Percentiles rank a stretch among this genome's conserved stretches.
These are phyloP conservation scores for Thuja plicata DNA, from an alignment of 83 land plant genomes.

Conservation along the genomic window DNA sequence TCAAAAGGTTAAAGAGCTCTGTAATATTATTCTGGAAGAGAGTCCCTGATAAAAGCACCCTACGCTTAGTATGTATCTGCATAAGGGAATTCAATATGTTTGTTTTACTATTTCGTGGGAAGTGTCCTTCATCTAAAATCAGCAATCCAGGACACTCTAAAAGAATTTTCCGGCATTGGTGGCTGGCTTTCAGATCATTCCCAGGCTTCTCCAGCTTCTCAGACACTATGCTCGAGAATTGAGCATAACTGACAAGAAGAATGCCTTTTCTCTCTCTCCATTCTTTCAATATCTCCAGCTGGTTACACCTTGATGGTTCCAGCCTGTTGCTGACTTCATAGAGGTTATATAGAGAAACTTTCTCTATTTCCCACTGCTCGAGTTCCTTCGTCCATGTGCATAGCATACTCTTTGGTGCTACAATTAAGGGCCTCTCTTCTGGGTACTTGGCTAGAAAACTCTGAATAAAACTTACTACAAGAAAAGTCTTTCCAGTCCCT, in stretches of 20 bases:
- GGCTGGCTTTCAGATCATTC: slow-evolving; percentile 17
- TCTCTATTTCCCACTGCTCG: slow-evolving; percentile 68
- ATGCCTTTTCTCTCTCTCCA: slow-evolving; percentile 61
- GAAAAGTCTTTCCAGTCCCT: slow-evolving; percentile 85
- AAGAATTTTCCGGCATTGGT: slow-evolving; percentile 42
- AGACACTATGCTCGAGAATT: slow-evolving; percentile 54
- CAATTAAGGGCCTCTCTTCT: slow-evolving; percentile 59
- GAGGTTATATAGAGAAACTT: slow-evolving; percentile 51
- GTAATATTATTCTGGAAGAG: slow-evolving; percentile 76
- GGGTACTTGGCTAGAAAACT: slow-evolving; percentile 75
- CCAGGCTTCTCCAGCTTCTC: slow-evolving; percentile 12
- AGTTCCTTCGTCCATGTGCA: slow-evolving; percentile 74
- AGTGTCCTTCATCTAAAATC: slow-evolving; percentile 82
- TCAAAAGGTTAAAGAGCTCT: slow-evolving; percentile 69
- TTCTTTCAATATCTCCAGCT: slow-evolving; percentile 46
- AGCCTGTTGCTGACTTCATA: slow-evolving; percentile 46
- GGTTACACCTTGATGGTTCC: slow-evolving; percentile 33
- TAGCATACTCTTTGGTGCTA: slow-evolving; percentile 74
- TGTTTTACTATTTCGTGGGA: slow-evolving; percentile 69
- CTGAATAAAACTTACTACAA: slow-evolving; percentile 73
- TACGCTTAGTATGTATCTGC: slow-evolving; percentile 54
- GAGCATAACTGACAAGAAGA: slow-evolving; percentile 66
- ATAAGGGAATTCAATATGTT: slow-evolving; percentile 51
- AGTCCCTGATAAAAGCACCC: slow-evolving; percentile 76
- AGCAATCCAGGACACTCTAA: slow-evolving; percentile 56